Evolutionary conservation across 164 flowering plant genomes (phyloP), one percentile per base, ranked within the genome.

Genomic region (Cinnamomum micranthum): DNA sequence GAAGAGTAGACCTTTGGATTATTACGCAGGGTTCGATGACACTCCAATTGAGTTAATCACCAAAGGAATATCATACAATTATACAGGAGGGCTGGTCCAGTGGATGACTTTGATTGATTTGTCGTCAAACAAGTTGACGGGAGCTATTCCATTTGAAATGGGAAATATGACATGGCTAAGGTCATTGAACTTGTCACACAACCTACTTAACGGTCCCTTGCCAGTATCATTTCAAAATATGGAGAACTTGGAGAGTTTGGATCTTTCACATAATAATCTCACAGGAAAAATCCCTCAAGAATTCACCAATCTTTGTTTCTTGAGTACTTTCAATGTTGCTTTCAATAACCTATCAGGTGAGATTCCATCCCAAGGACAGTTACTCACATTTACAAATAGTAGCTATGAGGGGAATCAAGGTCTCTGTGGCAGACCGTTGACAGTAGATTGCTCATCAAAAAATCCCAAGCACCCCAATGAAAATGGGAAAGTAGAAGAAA

Each of bases 121-220:
- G 20, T 71, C 65, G 14, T 35, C 0, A 22, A 71, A 71, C 47
- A 41, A 5, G 12, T 15, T 71, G 35, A 27, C 73, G n/a, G 73
- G 73, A 6, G 51, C 23, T 1, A 71, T 71, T 71, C 73, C 73
- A 25, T 10, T 23, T 4, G 64, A 71, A 15, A 71, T 71, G 35
- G 73, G 64, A 24, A 14, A 52, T 1, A 52, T 71, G 64, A 58
- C 15, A 11, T 50, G 7, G 22, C 35, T 71, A 6, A 2, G 6
- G n/a, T 15, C 73, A 25, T 24, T 25, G 73, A 71, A 71, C 73
- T 71, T 71, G 63, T 71, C 73, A 33, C 23, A 58, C 64, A 71
- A 71, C 23, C 25, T 52, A 12, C 41, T 71, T 52, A 17, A n/a
- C 10, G 73, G 73, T 9, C 23, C 63, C 24, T 7, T 71, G 31